Base-by-base conservation (phyloP, 2,329 filamentous ascomycete genomes). In the Exophiala alcalophila region DNA sequence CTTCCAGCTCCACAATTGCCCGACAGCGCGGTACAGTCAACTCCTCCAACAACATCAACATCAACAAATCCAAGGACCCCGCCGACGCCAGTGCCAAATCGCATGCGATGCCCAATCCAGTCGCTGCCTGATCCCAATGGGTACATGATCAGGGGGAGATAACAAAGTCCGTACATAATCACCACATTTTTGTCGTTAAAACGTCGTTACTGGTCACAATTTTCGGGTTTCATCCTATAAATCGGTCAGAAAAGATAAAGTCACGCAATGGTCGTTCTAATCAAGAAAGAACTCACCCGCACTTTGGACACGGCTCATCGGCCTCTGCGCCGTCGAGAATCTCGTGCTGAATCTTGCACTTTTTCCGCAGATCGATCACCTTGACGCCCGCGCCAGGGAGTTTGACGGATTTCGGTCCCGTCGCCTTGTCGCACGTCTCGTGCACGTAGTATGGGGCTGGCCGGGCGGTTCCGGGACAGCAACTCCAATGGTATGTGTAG, bases 401-500 rank as follows among this genome's bases (percentile, higher is more conserved):
- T 31, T 34, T 40, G 27, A 31, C 20, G 28, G 34, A 23, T 29
- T 47, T 45, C 9, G 41, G 42, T 23, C 18, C 21, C 16, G 48
- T 40, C 8, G 54, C 52, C 19, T 37, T 39, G 25, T 50, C 43
- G 36, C 54, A 56, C 35, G 48, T 49, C 5, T 47, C 47, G 32
- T 56, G 53, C 33, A 56, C 49, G 35, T 53, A 56, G 28, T 56
- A 56, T 16, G 54, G 54, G 26, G 54, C 54, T 20, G 54, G 52
- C 19, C 35, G 40, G 6, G 52, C 50, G 18, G 54, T 55, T 19
- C 54, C 54, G 15, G 54, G 54, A 34, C 54, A 56, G 40, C 54
- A 56, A 21, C 39, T 49, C 47, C 53, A 56, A 26, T 56, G 54
- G 26, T 55, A 56, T 42, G 54, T 56, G 30, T 53, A 50, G 29